Base-by-base conservation (phyloP, 345 rosid genomes). In the Moricandia moricandioides region DNA sequence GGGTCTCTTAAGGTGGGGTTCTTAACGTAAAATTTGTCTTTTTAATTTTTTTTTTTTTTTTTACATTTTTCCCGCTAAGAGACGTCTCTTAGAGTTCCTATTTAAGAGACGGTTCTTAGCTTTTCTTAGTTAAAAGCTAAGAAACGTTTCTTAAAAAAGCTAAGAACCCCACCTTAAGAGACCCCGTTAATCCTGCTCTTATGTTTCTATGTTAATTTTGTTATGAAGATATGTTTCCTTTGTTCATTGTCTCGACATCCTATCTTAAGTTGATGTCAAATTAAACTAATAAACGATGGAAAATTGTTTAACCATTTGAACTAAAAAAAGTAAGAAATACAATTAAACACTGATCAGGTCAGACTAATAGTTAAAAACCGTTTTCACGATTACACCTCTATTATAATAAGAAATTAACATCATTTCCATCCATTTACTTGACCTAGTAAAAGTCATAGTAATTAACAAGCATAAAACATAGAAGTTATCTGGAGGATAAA, bases 401-500 rank as follows among this genome's bases (percentile, higher is more conserved):
- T 37, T 37, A 37, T 9, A 40, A n/a, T 45, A 45, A 45, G 17
- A 13, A 40, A 40, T 12, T 40, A 40, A 40, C 54, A 47, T 47
- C 18, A 61, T 49, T 10, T 40, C 6, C 49, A 40, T 40, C 14
- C 1, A 0, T 40, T 72, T 14, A 72, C 16, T 40, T 12, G 70
- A 64, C 70, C 63, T 52, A 55, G 70, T 72, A 63, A 72, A 63
- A 54, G 70, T 63, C 77, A 16, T 16, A 10, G 54, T 7, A 54
- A 37, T 65, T 31, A 64, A 65, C 24, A 64, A 65, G 14, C 33
- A 74, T 30, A 57, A 31, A 57, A 31, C 72, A 13, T 13, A 39
- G 39, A 65, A 55, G 31, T 5, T 64, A 54, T 65, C 14, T 11
- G 6, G 56, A 73, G 27, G 58, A 43, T 43, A 43, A 40, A n/a